Base-by-base conservation (phyloP, 2,329 filamentous ascomycete species). In the Arthroderma sp. region DNA sequence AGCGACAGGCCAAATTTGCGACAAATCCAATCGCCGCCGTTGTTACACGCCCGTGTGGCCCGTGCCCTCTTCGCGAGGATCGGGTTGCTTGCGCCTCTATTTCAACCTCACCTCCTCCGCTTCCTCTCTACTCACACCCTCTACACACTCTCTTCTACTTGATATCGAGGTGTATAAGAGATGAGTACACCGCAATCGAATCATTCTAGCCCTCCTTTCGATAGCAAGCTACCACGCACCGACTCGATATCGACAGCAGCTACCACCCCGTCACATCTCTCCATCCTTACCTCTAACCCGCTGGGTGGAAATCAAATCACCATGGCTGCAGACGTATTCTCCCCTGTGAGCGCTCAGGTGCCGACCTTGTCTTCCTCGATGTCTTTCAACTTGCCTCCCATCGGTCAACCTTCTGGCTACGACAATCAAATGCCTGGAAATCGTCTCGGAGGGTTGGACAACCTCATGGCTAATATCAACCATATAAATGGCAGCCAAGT, bases 301-400 rank as follows among this genome's bases (percentile, higher is more conserved):
- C 54, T 64, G 42, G 55, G 59, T 47, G 60, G 56, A 55, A 57
- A 58, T 53, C 63, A 66, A 58, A 61, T 64, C 63, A 61, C 59
- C 53, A 65, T 66, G 62, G 62, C 64, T 56, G 60, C 63, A 54
- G 64, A 66, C 56, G 61, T 66, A 53, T 66, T 66, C 48, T 62
- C 55, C 48, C 59, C 61, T 37, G 55, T 57, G 47, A 55, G 58
- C 46, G 63, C 62, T 49, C 53, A 61, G 44, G 49, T 60, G 42
- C 48, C 58, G 39, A 58, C 62, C 50, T 51, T 65, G 53, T 54
- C 51, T 34, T 51, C 55, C 10, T 54, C 62, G 27, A 66, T 66
- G 43, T 54, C 58, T 44, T 60, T 62, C 49, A 56, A 61, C 8
- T 63, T 66, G 44, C 59, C 64, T 39, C 61, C 63, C 15, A 56